Evolutionary conservation across 805 yeast genomes (phyloP).

Genomic region (Lachancea sp.): DNA sequence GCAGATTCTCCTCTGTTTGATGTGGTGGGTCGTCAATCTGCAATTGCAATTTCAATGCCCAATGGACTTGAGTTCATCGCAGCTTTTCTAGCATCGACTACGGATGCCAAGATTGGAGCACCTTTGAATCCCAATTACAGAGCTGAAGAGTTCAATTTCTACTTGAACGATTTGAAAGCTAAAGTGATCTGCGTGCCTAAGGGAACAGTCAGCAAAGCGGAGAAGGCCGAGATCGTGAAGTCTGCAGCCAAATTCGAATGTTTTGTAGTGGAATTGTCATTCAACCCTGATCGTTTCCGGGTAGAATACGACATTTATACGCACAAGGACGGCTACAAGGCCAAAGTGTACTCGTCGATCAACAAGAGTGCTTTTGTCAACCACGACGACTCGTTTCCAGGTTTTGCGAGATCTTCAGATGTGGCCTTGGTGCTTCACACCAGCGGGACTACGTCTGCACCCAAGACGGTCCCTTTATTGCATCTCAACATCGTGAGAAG

Average conservation of each 20-base stretch:
- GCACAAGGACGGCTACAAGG: constrained; percentile 24
- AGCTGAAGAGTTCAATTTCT: constrained; percentile 56
- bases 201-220: constrained; percentile 36
- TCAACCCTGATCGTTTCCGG: constrained; percentile 35
- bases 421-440: constrained; percentile 65
- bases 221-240: constrained; percentile 38
- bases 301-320: constrained; percentile 38
- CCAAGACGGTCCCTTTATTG: constrained; percentile 67
- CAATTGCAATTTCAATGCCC: constrained; percentile 55
- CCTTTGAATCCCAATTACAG: constrained; percentile 63
- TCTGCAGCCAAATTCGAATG: constrained; percentile 45
- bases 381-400: constrained; percentile 32
- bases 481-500: constrained; percentile 58
- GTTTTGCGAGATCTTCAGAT: constrained; percentile 42
- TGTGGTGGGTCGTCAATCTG: constrained; percentile 34
- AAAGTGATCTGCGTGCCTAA: constrained; percentile 51
- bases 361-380: constrained; percentile 30
- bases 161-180: constrained; percentile 53
- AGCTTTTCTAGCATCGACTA: constrained; percentile 51
- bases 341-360: constrained; percentile 22
- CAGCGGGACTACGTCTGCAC: constrained; percentile 71
- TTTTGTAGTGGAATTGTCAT: constrained; percentile 49
- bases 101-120: constrained; percentile 54
- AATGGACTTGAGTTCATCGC: constrained; percentile 54
- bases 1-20: constrained; percentile 38